Evolutionary conservation across 1,139 yeast species (phyloP).

Genomic region (Arxiozyma bovina): DNA sequence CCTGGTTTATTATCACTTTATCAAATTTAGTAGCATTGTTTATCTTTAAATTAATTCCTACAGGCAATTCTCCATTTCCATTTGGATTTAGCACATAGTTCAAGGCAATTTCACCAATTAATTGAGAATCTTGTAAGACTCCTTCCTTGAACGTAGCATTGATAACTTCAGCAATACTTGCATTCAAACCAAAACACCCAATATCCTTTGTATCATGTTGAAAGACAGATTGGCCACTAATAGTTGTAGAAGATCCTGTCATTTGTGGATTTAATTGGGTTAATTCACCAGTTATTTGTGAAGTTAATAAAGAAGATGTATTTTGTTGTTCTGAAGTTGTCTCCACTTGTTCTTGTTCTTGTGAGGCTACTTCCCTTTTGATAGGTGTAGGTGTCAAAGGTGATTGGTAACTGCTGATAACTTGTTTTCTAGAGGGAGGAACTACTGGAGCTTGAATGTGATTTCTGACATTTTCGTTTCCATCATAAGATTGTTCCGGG

Average conservation of each 20-base stretch:
- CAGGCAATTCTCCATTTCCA: constrained; percentile 27
- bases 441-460: constrained; percentile 22
- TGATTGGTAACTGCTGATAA: background rate
- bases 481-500: background rate
- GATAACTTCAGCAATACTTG: constrained; percentile 74
- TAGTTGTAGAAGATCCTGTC: constrained; percentile 32
- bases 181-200: constrained; percentile 55
- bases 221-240: constrained; percentile 32
- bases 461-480: constrained; percentile 9
- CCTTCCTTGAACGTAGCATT: constrained; percentile 70
- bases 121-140: constrained; percentile 44
- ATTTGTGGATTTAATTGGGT: constrained; percentile 32
- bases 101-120: constrained; percentile 74
- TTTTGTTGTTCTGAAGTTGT: constrained; percentile 2
- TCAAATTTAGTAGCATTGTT: constrained; percentile 27
- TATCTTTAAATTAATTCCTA: constrained; percentile 32
- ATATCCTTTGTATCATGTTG: constrained; percentile 40
- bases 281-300: constrained; percentile 26
- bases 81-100: constrained; percentile 41
- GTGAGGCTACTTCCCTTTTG: background rate
- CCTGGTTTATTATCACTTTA: constrained; percentile 33
- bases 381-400: background rate
- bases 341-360: background rate
- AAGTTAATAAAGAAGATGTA: constrained; percentile 7
- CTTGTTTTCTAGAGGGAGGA: constrained; percentile 59